Conservation (phyloP, 2,329 filamentous ascomycete genomes). For the Venturiaceae sp. region DNA sequence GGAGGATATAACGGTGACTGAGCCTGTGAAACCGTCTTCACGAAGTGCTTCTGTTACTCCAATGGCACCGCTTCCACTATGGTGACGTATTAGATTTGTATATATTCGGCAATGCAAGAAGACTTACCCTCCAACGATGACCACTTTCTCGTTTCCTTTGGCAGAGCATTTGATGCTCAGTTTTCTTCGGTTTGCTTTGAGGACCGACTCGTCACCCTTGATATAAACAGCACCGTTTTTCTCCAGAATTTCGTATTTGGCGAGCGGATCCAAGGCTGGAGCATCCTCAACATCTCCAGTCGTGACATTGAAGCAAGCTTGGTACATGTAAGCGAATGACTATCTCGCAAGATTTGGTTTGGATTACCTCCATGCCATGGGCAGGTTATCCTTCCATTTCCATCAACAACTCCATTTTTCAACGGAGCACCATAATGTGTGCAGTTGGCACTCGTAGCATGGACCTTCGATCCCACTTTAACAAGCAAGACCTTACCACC, state of each 20-base stretch:
- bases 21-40: slow-evolving; percentile 67
- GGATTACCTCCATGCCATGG: slow-evolving; percentile 84
- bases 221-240: slow-evolving; percentile 80
- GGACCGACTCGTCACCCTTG: slow-evolving; percentile 63
- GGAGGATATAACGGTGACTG: slow-evolving; percentile 71
- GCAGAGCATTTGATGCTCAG: slow-evolving; percentile 64
- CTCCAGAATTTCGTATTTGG: slow-evolving; percentile 71
- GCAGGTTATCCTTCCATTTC: slow-evolving; percentile 76
- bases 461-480: slow-evolving; percentile 64
- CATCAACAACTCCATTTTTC: slow-evolving; percentile 73
- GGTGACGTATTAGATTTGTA: slow-evolving; percentile 5
- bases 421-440: slow-evolving; percentile 88
- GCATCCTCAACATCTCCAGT: slow-evolving; percentile 94
- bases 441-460: slow-evolving; percentile 76
- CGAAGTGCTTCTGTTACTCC: slow-evolving; percentile 76
- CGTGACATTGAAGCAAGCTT: slow-evolving; percentile 83
- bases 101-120: not conserved
- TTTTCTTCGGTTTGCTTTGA: slow-evolving; percentile 66
- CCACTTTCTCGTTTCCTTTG: slow-evolving; percentile 51
- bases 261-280: slow-evolving; percentile 77
- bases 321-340: slow-evolving; percentile 9
- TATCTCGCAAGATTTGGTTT: not conserved
- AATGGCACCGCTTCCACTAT: slow-evolving; percentile 68
- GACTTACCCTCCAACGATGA: slow-evolving; percentile 68
- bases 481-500: slow-evolving; percentile 78